A percentile compares a stretch with the other conserved stretches of the same genome.
Conservation (phyloP, 306 rosid genomes). For the Trifolium repens region DNA sequence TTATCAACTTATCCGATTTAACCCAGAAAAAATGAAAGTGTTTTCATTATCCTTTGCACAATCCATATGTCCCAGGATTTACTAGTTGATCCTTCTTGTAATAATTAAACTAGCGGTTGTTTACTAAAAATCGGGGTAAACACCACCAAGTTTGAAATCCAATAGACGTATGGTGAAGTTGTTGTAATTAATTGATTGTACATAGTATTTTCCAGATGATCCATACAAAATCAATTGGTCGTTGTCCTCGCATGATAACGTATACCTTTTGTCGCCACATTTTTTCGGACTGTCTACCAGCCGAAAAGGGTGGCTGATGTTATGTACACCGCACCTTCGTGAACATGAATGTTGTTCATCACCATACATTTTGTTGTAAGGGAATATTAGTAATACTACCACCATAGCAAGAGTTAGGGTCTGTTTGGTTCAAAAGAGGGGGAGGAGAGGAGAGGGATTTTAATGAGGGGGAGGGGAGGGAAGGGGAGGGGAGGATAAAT, state of each 20-base stretch:
- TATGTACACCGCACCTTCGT: background rate
- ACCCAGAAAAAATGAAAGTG: too few relatives aligned
- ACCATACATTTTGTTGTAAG: background rate
- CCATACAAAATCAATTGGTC: background rate
- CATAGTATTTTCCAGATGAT: background rate
- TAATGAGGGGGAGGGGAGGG: too few relatives aligned
- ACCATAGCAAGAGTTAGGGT: background rate
- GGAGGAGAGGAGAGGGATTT: too few relatives aligned
- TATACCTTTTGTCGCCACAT: background rate
- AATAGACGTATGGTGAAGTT: background rate
- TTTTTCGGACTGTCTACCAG: background rate
- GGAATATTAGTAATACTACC: background rate
- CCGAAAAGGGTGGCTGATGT: background rate
- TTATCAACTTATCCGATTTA: too few relatives aligned
- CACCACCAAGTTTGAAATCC: background rate
- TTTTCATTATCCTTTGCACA: too few relatives aligned
- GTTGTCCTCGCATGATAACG: background rate
- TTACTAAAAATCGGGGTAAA: too few relatives aligned
- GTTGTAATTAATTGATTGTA: constrained; percentile 6
- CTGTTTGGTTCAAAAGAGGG: too few relatives aligned
- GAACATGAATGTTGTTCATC: background rate
- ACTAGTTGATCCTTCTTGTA: too few relatives aligned
- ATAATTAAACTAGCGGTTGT: too few relatives aligned
- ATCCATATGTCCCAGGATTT: too few relatives aligned
- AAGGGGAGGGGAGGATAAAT: too few relatives aligned